Evolutionary conservation across 139 green algal species (phyloP).

Genomic region (Picochlorum sp.): DNA sequence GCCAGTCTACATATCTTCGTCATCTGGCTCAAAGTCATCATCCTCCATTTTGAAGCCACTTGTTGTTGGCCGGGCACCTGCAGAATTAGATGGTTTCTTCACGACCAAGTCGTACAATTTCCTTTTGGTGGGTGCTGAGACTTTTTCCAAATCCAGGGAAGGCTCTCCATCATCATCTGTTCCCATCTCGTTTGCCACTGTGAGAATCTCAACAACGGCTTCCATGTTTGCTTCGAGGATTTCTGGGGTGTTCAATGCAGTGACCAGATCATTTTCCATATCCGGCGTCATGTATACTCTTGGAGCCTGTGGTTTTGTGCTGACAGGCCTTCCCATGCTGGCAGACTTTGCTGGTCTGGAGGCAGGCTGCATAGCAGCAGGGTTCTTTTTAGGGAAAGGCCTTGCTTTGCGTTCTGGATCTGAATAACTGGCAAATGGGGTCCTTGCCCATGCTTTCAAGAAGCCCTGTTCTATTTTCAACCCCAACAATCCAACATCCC

Average conservation of each 20-base stretch:
- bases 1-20: conserved; percentile 5
- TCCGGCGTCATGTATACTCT: conserved; percentile 5
- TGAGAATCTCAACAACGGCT: conserved; percentile 30
- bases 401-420: neutral
- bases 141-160: conserved; percentile 24
- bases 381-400: neutral
- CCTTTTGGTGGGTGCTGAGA: neutral
- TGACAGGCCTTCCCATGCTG: neutral
- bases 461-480: conserved; percentile 6
- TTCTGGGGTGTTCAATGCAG: conserved; percentile 14
- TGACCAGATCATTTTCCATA: conserved; percentile 19
- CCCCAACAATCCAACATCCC: neutral
- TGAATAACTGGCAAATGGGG: conserved; percentile 2
- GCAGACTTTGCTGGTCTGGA: neutral
- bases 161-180: conserved; percentile 29
- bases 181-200: conserved; percentile 24
- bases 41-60: neutral
- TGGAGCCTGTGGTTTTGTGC: neutral
- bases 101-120: conserved; percentile 11
- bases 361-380: neutral
- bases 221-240: conserved; percentile 31
- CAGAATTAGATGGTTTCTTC: neutral
- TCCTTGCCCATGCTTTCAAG: conserved; percentile 10
- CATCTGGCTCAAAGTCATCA: conserved; percentile 8
- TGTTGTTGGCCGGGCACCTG: neutral